Evolutionary conservation across 192 early-diverging fungal genomes (phyloP), one percentile per base, ranked within the genome.

Genomic region (Cetraspora pellucida): DNA sequence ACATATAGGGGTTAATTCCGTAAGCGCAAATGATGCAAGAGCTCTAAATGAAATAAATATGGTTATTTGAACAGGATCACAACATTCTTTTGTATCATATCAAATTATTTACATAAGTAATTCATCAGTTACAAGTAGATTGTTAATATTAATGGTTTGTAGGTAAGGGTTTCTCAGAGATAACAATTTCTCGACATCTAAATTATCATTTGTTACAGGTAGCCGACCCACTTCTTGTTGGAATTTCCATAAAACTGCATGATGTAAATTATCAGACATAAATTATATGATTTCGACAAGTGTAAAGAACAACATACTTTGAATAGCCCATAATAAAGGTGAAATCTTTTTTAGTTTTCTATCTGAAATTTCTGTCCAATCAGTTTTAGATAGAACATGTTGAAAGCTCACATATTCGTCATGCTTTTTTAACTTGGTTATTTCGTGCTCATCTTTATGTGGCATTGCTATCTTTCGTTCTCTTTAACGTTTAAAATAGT

Each of bases 1-100:
- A 66, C 91, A 93, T 19, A 94, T 88, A 37, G 95, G 91, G 2
- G 86, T 82, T 44, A 96, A 80, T 81, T 97, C 96, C 8, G 90
- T 87, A 19, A 75, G 72, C 57, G 82, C 77, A 65, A 86, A 85
- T 16, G 64, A 60, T 19, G 84, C 85, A 47, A 93, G 79, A 25
- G 79, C 74, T 61, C 90, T 91, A 77, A 50, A 27, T 50, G 17
- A 31, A 30, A 19, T 47, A 44, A 54, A 43, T 31, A 52, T 10
- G 14, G 14, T 49, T 59, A n/a, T 17, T 31, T 55, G 11, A 21
- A 50, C 54, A 43, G 2, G 10, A 17, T 0, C 0, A 19, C n/a
- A 6, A 9, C n/a, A 30, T 71, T 8, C 27, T 27, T 45, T 61
- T 74, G 2, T 5, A 69, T 19, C 28, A 17, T 43, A 31, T 60